A percentile compares a stretch with the other conserved stretches of the same genome.
These are phyloP conservation scores for Parafenestella ontariensis DNA, from an alignment of 2,329 filamentous ascomycete genomes.

Conservation along the genomic window DNA sequence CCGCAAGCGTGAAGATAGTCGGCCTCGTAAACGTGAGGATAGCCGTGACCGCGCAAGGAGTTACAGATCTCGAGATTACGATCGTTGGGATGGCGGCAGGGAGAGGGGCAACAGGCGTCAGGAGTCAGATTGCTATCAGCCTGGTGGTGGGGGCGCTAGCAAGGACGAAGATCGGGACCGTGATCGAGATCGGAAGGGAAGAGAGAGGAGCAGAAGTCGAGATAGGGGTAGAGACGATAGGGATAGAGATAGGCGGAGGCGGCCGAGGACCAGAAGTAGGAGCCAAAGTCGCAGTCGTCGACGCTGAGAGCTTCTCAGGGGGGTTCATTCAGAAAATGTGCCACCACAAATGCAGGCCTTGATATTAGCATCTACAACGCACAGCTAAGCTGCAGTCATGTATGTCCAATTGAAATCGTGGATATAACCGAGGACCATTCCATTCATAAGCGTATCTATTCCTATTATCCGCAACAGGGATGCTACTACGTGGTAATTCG, in stretches of 20 bases:
- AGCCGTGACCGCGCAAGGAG: slow-evolving; percentile 48
- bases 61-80: slow-evolving; percentile 53
- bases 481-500: too few relatives aligned
- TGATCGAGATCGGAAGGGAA: slow-evolving; percentile 35
- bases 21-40: slow-evolving; percentile 39
- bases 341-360: too few relatives aligned
- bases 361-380: too few relatives aligned
- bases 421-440: too few relatives aligned
- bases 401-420: too few relatives aligned
- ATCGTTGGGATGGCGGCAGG: slow-evolving; percentile 40
- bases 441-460: too few relatives aligned
- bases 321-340: too few relatives aligned
- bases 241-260: slow-evolving; percentile 24
- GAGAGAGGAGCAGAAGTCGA: slow-evolving; percentile 25
- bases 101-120: slow-evolving; percentile 30
- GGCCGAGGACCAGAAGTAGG: slow-evolving; percentile 21
- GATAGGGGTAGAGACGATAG: slow-evolving; percentile 9
- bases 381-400: too few relatives aligned
- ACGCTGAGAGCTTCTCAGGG: too few relatives aligned
- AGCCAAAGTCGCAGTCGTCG: slow-evolving; percentile 27
- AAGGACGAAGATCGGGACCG: slow-evolving; percentile 23
- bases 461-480: too few relatives aligned
- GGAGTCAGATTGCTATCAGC: slow-evolving; percentile 44
- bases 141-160: slow-evolving; percentile 21
- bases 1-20: slow-evolving; percentile 45